A percentile compares a stretch with the other conserved stretches of the same genome.
Evolutionary conservation across 2,329 filamentous ascomycete genomes (phyloP).

Genomic region (Stagonosporopsis chrysanthemi): DNA sequence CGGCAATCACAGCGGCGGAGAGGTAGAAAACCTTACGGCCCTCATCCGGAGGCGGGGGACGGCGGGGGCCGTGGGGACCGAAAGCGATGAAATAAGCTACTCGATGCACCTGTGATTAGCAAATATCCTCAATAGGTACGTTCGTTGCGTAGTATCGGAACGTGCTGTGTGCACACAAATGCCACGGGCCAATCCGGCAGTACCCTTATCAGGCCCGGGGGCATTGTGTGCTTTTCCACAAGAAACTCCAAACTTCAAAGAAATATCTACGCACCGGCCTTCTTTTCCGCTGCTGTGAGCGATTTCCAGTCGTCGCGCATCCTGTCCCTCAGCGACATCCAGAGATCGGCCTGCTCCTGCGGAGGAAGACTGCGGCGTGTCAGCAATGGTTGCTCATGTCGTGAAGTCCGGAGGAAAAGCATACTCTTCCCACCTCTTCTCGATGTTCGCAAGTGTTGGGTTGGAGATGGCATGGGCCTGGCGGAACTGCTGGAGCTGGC

Average conservation of each 20-base stretch:
- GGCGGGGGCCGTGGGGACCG: conserved; percentile 92
- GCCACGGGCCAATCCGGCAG: conserved; percentile 31
- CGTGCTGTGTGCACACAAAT: conserved; percentile 18
- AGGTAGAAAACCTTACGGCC: conserved; percentile 78
- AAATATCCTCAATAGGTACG: conserved; percentile 18
- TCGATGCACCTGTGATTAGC: conserved; percentile 33
- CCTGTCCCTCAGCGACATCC: conserved; percentile 97
- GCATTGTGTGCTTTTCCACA: conserved; percentile 40
- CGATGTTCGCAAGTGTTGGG: conserved; percentile 95
- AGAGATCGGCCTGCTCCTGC: conserved; percentile 98
- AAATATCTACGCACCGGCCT: conserved; percentile 79
- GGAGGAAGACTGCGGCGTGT: conserved; percentile 65
- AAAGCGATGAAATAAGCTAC: conserved; percentile 99
- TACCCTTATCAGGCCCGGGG: conserved; percentile 30
- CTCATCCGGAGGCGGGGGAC: conserved; percentile 83
- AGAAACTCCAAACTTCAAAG: conserved; percentile 17
- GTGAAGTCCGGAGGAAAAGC: background rate
- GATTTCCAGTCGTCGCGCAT: conserved; percentile 99
- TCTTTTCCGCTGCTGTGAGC: conserved; percentile 96
- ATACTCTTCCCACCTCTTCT: conserved; percentile 98
- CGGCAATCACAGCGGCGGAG: conserved; percentile 71
- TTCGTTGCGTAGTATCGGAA: conserved; percentile 17
- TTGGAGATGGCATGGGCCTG: conserved; percentile 95
- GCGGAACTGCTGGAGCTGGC: conserved; percentile 60
- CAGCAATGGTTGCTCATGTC: background rate